These are phyloP conservation scores for Ceratocystis colombiana DNA, from an alignment of 2,329 filamentous ascomycete genomes.

Conservation along the genomic window DNA sequence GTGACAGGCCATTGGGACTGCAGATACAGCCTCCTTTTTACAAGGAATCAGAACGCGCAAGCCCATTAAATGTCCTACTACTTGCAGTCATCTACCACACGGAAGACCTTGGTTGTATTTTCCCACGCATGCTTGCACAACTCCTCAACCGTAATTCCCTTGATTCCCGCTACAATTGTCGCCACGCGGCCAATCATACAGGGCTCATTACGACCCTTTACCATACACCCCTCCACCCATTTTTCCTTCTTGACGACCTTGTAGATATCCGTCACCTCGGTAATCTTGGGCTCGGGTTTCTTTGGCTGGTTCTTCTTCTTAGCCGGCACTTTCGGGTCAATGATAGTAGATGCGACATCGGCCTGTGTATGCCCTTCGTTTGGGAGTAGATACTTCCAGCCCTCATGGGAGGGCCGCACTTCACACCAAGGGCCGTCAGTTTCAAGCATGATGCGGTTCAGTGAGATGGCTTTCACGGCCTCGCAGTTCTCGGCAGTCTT, in stretches of 20 bases:
- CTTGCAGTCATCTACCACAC: slow-evolving; percentile 43
- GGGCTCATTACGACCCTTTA: slow-evolving; percentile 92
- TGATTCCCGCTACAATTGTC: slow-evolving; percentile 78
- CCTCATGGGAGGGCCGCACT: slow-evolving; percentile 79
- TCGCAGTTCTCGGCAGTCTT: slow-evolving; percentile 87
- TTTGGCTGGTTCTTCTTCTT: slow-evolving; percentile 33
- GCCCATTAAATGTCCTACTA: neutral
- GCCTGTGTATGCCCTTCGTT: slow-evolving; percentile 23
- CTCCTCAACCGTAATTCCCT: slow-evolving; percentile 66
- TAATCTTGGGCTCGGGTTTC: slow-evolving; percentile 47
- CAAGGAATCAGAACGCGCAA: neutral
- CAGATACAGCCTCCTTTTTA: neutral
- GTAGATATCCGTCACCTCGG: slow-evolving; percentile 60
- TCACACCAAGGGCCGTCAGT: slow-evolving; percentile 98
- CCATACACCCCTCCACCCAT: slow-evolving; percentile 76
- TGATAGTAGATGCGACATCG: slow-evolving; percentile 11
- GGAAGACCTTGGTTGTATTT: slow-evolving; percentile 74
- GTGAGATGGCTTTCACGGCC: slow-evolving; percentile 67
- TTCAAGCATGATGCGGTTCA: slow-evolving; percentile 81
- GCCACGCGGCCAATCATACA: slow-evolving; percentile 78
- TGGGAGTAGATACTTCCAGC: slow-evolving; percentile 54
- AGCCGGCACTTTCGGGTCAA: slow-evolving; percentile 19
- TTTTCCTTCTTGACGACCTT: slow-evolving; percentile 93
- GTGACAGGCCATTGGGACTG: neutral
- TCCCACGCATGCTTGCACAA: slow-evolving; percentile 78